phyloP scores from a whole-genome alignment of 2,329 filamentous ascomycete genomes.

The Balansia obtecta region DNA sequence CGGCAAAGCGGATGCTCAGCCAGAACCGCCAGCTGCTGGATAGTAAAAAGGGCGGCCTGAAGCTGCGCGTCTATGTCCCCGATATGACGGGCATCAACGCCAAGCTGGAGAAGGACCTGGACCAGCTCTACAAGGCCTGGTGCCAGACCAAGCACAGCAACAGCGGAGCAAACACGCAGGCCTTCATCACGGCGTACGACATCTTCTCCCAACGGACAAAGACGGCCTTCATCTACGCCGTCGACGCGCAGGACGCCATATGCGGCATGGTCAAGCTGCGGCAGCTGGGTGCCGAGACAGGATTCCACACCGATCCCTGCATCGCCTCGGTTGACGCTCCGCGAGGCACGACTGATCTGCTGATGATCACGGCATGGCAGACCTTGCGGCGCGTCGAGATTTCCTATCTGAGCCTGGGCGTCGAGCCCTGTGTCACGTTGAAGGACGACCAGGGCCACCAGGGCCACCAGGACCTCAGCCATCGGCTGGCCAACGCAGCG shows the following conservation, averaged over 20 bases:
- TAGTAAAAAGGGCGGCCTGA: slow-evolving; percentile 8
- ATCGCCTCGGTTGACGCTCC: slow-evolving; percentile 8
- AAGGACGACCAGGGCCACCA: slow-evolving; percentile 5
- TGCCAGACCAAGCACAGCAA: slow-evolving; percentile 7
- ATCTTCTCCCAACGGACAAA: slow-evolving; percentile 10
- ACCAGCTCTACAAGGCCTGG: slow-evolving; percentile 11
- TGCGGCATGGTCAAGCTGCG: slow-evolving; percentile 11
- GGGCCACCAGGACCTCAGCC: slow-evolving; percentile 6
- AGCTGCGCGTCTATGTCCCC: slow-evolving; percentile 2
- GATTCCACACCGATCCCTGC: slow-evolving; percentile 13
- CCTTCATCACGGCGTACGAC: slow-evolving; percentile 12
- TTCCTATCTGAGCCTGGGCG: slow-evolving; percentile 11
- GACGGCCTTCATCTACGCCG: slow-evolving; percentile 9
- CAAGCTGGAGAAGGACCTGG: slow-evolving; percentile 8
- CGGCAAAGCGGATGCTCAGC: slow-evolving; percentile 12
- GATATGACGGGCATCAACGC: slow-evolving; percentile 5
- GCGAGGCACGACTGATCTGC: slow-evolving; percentile 9
- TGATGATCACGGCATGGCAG: slow-evolving; percentile 11
- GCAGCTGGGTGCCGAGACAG: slow-evolving; percentile 10
- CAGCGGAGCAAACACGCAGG: slow-evolving; percentile 5
- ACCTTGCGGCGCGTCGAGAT: slow-evolving; percentile 9
- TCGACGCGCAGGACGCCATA: slow-evolving; percentile 5
- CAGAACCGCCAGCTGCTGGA: slow-evolving; percentile 12
- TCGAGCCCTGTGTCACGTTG: slow-evolving; percentile 10
- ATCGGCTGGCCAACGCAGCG: slow-evolving; percentile 9